Evolutionary conservation across 2,329 filamentous ascomycete species (phyloP).

Genomic region (Tolypocladium guangdongense): DNA sequence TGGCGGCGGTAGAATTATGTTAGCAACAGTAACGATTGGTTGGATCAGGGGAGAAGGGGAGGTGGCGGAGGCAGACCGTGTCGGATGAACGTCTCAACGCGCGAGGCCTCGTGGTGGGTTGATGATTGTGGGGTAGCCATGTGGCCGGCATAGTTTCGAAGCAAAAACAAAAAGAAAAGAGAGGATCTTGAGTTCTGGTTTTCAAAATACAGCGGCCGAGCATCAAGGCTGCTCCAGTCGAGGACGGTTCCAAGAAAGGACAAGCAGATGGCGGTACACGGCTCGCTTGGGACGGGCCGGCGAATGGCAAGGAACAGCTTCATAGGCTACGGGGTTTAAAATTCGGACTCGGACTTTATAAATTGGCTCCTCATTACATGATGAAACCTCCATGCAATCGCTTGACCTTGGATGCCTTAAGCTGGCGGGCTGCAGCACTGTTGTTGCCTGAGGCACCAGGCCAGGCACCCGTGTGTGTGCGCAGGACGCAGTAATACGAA

Average conservation of each 20-base stretch:
- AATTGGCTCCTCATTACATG: background rate
- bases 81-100: background rate
- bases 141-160: constrained; percentile 4
- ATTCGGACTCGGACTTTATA: background rate
- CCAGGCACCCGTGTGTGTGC: background rate
- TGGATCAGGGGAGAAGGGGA: background rate
- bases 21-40: background rate
- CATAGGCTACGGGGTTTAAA: background rate
- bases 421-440: background rate
- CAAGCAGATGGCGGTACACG: background rate
- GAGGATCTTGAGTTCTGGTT: constrained; percentile 1
- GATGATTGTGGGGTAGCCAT: constrained; percentile 3
- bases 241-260: background rate
- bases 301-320: background rate
- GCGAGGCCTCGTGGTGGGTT: background rate
- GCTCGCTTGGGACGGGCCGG: background rate
- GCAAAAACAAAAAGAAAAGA: constrained; percentile 3
- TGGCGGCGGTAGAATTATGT: background rate
- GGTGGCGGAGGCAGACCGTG: background rate
- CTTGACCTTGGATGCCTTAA: no score
- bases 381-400: no score
- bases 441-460: background rate
- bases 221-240: background rate
- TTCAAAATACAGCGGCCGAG: background rate
- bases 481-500: background rate